Base-by-base conservation (phyloP, 306 rosid species). In the Corylus heterophylla region DNA sequence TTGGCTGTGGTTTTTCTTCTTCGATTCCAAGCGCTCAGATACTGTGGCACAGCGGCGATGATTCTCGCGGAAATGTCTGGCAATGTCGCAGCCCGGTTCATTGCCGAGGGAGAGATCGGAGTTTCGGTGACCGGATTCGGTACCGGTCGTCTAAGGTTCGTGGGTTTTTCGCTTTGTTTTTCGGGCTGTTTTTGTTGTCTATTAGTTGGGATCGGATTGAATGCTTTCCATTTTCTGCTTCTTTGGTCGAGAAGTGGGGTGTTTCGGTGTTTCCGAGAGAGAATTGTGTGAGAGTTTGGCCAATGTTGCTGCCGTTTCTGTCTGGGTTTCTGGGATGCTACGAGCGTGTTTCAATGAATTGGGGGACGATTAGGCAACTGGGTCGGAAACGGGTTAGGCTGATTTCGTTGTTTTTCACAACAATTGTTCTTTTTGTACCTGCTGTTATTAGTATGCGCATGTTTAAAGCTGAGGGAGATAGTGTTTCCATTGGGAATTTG, bases 1-100 rank as follows among this genome's bases (percentile, higher is more conserved):
- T 88, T 94, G 7, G 97, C 95, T 4, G 76, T 86, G 5, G 90
- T 92, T 10, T 94, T 94, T 63, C 89, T 94, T 54, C 90, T 94
- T 51, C 86, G 98, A 1, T 94, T 94, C 54, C 97, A 92, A 58
- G 95, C 97, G 16, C 97, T 94, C 25, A 80, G 94, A 14, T 92
- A 89, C 74, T 94, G 98, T 54, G 89, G 97, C 75, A 81, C 98
- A 0, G 97, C 98, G 8, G 90, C 98, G 12, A 89, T 91, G 97
- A 94, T 94, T 75, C 94, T 94, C 0, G 95, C 97, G 2, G 98
- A 94, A 39, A 74, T 94, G 55, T 86, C 83, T 7, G 98, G 98
- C 12, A 87, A 83, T 37, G 81, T 89, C 0, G 86, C 83, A 1
- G 92, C 94, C 0, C 85, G 90, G 17, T 87, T 80, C 71, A 17